phyloP scores from a whole-genome alignment of 176 grass and related monocot species.

The maize (Zea mays) region DNA sequence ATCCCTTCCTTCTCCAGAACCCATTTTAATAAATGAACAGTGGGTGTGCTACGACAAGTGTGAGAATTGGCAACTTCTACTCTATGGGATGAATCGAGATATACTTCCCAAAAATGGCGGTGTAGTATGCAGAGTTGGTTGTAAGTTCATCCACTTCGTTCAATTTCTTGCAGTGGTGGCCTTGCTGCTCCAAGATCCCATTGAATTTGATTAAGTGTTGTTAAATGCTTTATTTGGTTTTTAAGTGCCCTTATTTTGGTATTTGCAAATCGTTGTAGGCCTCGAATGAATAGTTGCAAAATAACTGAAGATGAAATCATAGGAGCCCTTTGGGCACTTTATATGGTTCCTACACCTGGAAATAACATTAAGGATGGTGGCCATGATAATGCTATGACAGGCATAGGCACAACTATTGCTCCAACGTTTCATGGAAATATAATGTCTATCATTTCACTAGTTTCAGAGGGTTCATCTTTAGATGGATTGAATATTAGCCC shows the following conservation, averaged over 20 bases:
- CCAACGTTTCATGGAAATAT: slow-evolving; percentile 32
- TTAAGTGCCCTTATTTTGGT: slow-evolving; percentile 18
- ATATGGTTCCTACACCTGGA: slow-evolving; percentile 46
- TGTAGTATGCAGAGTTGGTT: slow-evolving; percentile 70
- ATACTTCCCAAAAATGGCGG: slow-evolving; percentile 59
- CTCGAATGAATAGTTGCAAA: slow-evolving; percentile 63
- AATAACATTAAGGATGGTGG: slow-evolving; percentile 34
- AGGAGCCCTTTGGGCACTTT: slow-evolving; percentile 43
- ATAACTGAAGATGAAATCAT: slow-evolving; percentile 61
- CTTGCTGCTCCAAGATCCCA: no score
- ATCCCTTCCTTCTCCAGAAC: slow-evolving; percentile 18
- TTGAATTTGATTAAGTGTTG: not conserved
- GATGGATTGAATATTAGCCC: no score
- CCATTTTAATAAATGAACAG: slow-evolving; percentile 64
- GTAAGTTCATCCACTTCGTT: slow-evolving; percentile 59
- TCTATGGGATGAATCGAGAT: slow-evolving; percentile 60
- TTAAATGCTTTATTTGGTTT: slow-evolving; percentile 16
- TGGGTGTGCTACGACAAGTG: slow-evolving; percentile 75
- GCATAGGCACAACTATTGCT: slow-evolving; percentile 28
- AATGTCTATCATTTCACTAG: slow-evolving; percentile 12
- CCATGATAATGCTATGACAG: slow-evolving; percentile 41
- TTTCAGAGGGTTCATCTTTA: no score
- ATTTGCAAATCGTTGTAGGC: slow-evolving; percentile 50
- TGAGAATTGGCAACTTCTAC: slow-evolving; percentile 76
- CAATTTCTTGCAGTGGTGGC: not conserved